Evolutionary conservation across 306 rosid genomes (phyloP).

Genomic region (Ziziphus jujuba): DNA sequence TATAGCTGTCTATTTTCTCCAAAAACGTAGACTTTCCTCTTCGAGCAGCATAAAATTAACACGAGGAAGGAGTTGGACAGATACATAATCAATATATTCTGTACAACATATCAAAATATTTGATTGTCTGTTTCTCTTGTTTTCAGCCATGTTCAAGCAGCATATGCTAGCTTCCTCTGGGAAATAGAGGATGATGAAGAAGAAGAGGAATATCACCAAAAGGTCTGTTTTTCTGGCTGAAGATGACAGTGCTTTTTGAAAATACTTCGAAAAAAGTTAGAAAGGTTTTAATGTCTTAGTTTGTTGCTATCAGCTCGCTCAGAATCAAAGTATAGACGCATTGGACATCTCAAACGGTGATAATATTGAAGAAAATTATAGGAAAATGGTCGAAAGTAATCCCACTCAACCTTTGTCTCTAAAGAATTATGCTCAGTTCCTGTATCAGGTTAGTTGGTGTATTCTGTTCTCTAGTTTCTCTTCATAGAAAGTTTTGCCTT

Average conservation of each 20-base stretch:
- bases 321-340: constrained; percentile 23
- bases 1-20: constrained; percentile 6
- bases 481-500: background rate
- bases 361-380: constrained; percentile 42
- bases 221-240: constrained; percentile 35
- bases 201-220: constrained; percentile 27
- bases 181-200: constrained; percentile 49
- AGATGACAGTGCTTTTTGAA: background rate
- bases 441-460: constrained; percentile 61
- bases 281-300: constrained; percentile 23
- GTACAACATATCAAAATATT: background rate
- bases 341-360: constrained; percentile 21
- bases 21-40: background rate
- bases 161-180: constrained; percentile 88
- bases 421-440: constrained; percentile 70
- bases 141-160: constrained; percentile 77
- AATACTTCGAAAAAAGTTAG: constrained; percentile 11
- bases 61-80: too few relatives aligned
- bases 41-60: background rate
- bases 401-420: constrained; percentile 58
- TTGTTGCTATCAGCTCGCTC: constrained; percentile 38
- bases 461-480: constrained; percentile 9
- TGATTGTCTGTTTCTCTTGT: constrained; percentile 14
- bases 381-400: constrained; percentile 56
- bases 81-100: background rate